Conservation (phyloP, 768 basidiomycete genomes). For the Mycena amicta region DNA sequence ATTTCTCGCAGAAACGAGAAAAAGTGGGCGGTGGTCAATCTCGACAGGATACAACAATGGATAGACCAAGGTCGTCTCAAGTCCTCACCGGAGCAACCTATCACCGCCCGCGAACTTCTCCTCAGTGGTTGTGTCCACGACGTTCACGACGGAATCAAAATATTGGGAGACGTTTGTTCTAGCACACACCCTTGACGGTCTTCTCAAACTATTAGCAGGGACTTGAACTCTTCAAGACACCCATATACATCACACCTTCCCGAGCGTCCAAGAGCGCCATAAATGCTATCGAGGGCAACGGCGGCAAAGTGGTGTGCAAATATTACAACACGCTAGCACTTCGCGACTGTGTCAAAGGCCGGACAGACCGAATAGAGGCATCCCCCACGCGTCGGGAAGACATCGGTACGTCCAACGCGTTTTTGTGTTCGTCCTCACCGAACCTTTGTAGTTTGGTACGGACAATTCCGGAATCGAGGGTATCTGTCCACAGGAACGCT, state of each 20-base stretch:
- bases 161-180: conserved; percentile 75
- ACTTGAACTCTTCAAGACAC: conserved; percentile 60
- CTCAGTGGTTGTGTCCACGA: conserved; percentile 87
- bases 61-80: conserved; percentile 81
- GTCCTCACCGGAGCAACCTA: conserved; percentile 78
- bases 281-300: conserved; percentile 74
- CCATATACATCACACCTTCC: conserved; percentile 81
- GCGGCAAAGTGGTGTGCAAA: conserved; percentile 86
- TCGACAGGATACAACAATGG: conserved; percentile 90
- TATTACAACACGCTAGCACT: conserved; percentile 90
- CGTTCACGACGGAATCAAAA: conserved; percentile 88
- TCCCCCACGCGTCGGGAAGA: conserved; percentile 85
- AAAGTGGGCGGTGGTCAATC: conserved; percentile 80
- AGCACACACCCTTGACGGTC: background rate
- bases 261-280: conserved; percentile 89
- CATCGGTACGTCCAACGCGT: too few species aligned
- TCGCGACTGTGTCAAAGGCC: conserved; percentile 73
- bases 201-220: conserved; percentile 50
- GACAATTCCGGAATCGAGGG: conserved; percentile 70
- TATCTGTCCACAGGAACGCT: conserved; percentile 68
- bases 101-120: conserved; percentile 86
- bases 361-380: conserved; percentile 70
- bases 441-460: conserved; percentile 77
- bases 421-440: too few species aligned
- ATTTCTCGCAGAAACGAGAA: conserved; percentile 60